These are phyloP conservation scores for Phycomyces blakesleeanus DNA, from an alignment of 192 early-diverging fungal species.

Conservation along the genomic window DNA sequence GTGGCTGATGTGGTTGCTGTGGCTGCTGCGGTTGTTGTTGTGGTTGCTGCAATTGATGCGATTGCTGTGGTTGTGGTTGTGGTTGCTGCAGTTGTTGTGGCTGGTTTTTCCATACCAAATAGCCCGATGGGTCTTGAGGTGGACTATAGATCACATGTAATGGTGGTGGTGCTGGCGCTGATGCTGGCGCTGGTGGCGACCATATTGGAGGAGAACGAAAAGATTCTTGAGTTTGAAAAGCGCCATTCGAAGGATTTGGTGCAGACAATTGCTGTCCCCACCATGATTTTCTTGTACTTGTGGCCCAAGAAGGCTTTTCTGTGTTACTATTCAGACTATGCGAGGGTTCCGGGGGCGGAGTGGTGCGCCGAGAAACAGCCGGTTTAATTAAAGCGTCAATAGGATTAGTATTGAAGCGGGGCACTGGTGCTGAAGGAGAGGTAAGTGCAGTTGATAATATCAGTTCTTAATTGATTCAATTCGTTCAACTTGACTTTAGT, in stretches of 20 bases:
- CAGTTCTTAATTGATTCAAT: neutral
- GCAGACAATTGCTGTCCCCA: neutral
- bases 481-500: neutral
- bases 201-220: no score
- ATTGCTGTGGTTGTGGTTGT: no score
- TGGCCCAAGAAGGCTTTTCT: neutral
- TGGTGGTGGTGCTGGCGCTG: no score
- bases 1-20: neutral
- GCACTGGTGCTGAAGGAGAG: constrained; percentile 13
- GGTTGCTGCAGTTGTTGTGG: no score
- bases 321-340: neutral
- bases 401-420: constrained; percentile 13
- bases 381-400: constrained; percentile 19
- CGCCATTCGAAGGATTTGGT: neutral
- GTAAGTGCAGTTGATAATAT: neutral
- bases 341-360: neutral
- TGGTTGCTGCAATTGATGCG: no score
- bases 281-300: neutral
- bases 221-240: neutral
- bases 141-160: no score
- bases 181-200: no score
- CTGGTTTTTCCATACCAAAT: no score
- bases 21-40: no score
- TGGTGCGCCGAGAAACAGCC: neutral
- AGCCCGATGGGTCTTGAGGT: no score